Evolutionary conservation across 768 basidiomycete genomes (phyloP), one percentile per base, ranked within the genome.

Genomic region (Sutorius australiensis): DNA sequence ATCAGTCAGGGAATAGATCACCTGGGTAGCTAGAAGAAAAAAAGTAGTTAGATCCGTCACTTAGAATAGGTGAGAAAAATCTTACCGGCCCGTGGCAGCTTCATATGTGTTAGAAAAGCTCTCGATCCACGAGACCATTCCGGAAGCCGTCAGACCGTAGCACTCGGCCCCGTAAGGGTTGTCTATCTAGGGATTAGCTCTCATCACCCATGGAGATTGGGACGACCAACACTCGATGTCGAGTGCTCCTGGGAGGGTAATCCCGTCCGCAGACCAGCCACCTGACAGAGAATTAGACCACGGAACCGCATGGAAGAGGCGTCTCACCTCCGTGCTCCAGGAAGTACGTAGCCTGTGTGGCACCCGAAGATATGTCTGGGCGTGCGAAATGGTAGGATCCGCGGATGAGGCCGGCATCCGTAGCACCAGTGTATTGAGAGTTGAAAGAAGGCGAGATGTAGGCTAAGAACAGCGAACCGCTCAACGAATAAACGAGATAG

Each of bases 61-160:
- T 41, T 52, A 5, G 3, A 39, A 31, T 37, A 37, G 42, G 32
- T 11, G 30, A 4, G 19, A 33, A 36, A n/a, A 31, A 3, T 48
- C 5, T 61, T 69, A 83, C 75, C 78, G 75, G 28, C 71, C 69
- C 8, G 80, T 81, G 12, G 60, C 52, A 13, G 77, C 51, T 13
- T 81, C 60, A 58, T 84, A 86, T 0, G 84, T 84, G 61, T 76
- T 65, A 2, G 83, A 83, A 68, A 87, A 87, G 61, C 80, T 79
- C 31, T 66, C 53, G 46, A 87, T 74, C 83, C 84, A 86, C 13
- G 75, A 61, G n/a, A 83, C 82, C 83, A 87, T 85, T 6, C 72
- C 63, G 5, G 81, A 57, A 7, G 75, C 66, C 45, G 73, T 77
- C 61, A 81, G 58, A 13, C 76, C 83, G 56, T 82, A 85, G 66